Base-by-base conservation (phyloP, 306 rosid species). In the Luffa acutangula region DNA sequence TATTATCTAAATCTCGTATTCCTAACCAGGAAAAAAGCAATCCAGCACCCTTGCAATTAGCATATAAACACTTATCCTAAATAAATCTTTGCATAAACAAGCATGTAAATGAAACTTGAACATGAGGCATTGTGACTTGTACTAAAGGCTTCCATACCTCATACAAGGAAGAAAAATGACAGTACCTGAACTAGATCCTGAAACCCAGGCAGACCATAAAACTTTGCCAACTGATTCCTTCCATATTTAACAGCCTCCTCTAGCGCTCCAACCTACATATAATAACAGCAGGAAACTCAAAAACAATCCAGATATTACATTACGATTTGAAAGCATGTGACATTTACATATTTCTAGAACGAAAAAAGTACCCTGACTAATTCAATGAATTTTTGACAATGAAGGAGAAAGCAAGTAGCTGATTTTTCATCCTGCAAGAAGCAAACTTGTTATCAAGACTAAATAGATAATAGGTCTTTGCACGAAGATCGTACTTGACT, bases 201-300 rank as follows among this genome's bases (percentile, higher is more conserved):
- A 82, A 89, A 93, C 52, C 78, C 84, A 13, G 96, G 88, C 82
- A 86, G 65, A 84, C 81, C 89, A 81, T 86, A 96, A 85, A 89
- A 96, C 56, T 86, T 81, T 6, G 88, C 92, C 89, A 96, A 79
- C 79, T 96, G 89, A 46, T 81, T 82, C 81, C 98, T 91, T 82
- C 98, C 99, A 70, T 89, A 96, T 63, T 88, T 89, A 62, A 93
- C 93, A 60, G 98, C 99, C 82, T 90, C 97, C 89, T 96, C 94
- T 63, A 96, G 87, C 59, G 88, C 87, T 84, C 97, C 99, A 74
- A 87, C 93, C 99, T 96, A 81, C 73, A 79, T 57, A 70, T 80
- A 58, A 70, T 34, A 58, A 75, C 49, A 73, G 78, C 76, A 86
- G 64, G 48, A 74, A 43, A 21, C 77, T 39, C 83, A 80, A 56